phyloP scores from a whole-genome alignment of 805 yeast species.

The Kazachstania martiniae region DNA sequence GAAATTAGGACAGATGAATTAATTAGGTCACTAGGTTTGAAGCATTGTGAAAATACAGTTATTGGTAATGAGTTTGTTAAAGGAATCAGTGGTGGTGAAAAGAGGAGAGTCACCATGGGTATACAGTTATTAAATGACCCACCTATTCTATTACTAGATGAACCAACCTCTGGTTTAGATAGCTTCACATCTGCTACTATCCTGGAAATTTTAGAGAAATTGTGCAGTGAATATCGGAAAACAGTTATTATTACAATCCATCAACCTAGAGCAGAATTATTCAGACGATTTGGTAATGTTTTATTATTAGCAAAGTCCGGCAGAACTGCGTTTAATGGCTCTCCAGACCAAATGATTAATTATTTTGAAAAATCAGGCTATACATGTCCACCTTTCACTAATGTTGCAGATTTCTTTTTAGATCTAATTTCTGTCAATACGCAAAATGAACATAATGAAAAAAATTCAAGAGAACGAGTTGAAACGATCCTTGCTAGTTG shows the following conservation, averaged over 20 bases:
- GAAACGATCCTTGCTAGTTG: constrained; percentile 30
- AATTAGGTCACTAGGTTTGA: constrained; percentile 57
- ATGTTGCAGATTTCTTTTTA: constrained; percentile 64
- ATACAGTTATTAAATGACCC: constrained; percentile 67
- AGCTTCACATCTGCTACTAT: constrained; percentile 67
- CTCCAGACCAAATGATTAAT: constrained; percentile 32
- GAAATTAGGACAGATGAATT: constrained; percentile 39
- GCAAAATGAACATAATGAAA: constrained; percentile 34
- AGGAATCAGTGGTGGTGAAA: constrained; percentile 86
- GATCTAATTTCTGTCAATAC: constrained; percentile 56
- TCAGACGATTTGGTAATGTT: constrained; percentile 57
- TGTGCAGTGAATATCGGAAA: constrained; percentile 45
- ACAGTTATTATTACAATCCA: constrained; percentile 73
- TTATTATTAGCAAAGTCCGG: constrained; percentile 68
- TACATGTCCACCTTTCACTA: constrained; percentile 48
- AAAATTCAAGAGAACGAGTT: constrained; percentile 32
- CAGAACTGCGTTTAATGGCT: constrained; percentile 55
- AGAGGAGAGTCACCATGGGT: constrained; percentile 74
- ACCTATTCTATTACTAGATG: constrained; percentile 63
- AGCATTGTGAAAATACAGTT: constrained; percentile 68
- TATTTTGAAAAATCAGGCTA: constrained; percentile 43
- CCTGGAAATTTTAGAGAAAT: constrained; percentile 42
- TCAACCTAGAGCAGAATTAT: constrained; percentile 67
- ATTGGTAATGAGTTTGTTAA: constrained; percentile 50
- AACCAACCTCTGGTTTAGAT: constrained; percentile 85